Base-by-base conservation (phyloP, 371 early-diverging fungal genomes). In the Mucor velutinosus region DNA sequence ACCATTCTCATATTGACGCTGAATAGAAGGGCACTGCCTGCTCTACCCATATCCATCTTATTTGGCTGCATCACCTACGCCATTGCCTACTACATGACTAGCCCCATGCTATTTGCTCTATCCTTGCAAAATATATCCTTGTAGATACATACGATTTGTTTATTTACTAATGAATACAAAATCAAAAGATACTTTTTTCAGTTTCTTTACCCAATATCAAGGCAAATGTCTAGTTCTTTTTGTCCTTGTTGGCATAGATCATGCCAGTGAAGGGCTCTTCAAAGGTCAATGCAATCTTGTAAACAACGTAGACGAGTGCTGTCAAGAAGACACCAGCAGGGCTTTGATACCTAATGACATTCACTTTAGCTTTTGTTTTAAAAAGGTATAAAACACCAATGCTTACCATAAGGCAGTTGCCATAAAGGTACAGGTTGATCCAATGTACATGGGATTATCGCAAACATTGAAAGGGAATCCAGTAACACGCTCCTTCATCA, bases 371-470 rank as follows among this genome's bases (percentile, higher is more conserved):
- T 0, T 21, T 25, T 27, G 8, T 7, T 14, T 19, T 6, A 7
- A 1, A 12, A 37, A 10, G 37, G 2, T 23, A 12, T 25, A 25
- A 23, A 21, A 6, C 0, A 14, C 33, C 32, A 43, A 25, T 17
- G 7, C 79, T 62, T 91, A 88, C 94, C 92, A 95, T 47, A 96
- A 77, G 49, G 95, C 92, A 43, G 92, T 90, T 35, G 90, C 94
- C 56, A 95, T 68, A 76, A 96, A 96, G 64, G 88, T 88, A 75
- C 95, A 79, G 4, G 94, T 93, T 15, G 96, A 94, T n/a, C 97
- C 97, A 57, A 89, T 86, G 74, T 96, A 96, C 97, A 96, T 96
- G 19, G 97, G 97, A 77, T 96, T 93, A 21, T 94, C 93, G 35
- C 90, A 85, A 11, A 94, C 89, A 75, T 93, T 96, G 86, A 96